A percentile compares a stretch with the other conserved stretches of the same genome.
phyloP scores from a whole-genome alignment of 495 filamentous ascomycete genomes.

The Talaromyces borbonicus region DNA sequence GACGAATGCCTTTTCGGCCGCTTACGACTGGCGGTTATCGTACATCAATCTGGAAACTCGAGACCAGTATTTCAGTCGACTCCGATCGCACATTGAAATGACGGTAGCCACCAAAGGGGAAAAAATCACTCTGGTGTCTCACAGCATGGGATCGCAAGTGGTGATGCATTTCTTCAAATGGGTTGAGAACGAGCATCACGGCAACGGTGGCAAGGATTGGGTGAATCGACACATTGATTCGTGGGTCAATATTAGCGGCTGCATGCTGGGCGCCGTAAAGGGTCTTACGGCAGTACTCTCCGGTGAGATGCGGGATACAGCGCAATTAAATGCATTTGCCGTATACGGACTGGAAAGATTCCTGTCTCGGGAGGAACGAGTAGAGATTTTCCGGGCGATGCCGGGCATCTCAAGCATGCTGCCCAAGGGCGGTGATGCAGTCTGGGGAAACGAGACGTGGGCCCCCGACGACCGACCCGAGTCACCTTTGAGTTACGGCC shows the following conservation, averaged over 20 bases:
- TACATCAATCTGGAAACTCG: constrained; percentile 80
- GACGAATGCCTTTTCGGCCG: constrained; percentile 87
- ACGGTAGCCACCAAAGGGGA: constrained; percentile 55
- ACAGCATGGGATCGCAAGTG: constrained; percentile 96
- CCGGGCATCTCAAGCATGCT: constrained; percentile 94
- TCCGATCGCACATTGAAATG: constrained; percentile 85
- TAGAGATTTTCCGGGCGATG: constrained; percentile 94
- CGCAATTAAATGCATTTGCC: constrained; percentile 93
- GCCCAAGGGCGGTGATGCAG: constrained; percentile 85
- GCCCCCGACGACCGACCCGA: constrained; percentile 79
- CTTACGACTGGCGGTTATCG: constrained; percentile 96
- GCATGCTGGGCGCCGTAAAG: constrained; percentile 94
- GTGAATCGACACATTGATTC: constrained; percentile 83
- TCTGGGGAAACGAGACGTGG: constrained; percentile 87
- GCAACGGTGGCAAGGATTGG: constrained; percentile 76
- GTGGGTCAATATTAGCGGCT: constrained; percentile 97
- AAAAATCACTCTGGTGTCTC: constrained; percentile 81
- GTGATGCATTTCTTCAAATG: constrained; percentile 96
- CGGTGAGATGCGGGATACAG: constrained; percentile 97
- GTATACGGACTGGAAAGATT: constrained; percentile 97
- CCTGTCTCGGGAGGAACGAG: constrained; percentile 76
- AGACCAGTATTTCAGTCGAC: constrained; percentile 84
- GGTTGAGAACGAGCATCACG: constrained; percentile 74
- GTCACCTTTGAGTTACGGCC: constrained; percentile 64
- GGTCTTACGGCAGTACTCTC: constrained; percentile 84